These are phyloP conservation scores for Phaeosphaeria sp. DNA, from an alignment of 2,329 filamentous ascomycete species.

Conservation along the genomic window DNA sequence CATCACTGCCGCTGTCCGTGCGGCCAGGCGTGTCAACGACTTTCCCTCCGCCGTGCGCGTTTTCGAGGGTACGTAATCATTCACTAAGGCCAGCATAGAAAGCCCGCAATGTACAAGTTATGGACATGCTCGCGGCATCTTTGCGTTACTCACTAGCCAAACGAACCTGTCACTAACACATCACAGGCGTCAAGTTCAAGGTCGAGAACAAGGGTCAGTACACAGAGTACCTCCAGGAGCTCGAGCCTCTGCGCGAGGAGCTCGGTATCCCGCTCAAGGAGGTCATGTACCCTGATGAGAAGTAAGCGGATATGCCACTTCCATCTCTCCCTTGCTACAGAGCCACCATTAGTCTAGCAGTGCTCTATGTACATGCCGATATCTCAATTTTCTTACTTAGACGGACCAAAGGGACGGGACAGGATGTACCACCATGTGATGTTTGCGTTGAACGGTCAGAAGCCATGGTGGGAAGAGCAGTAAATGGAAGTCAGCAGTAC, in stretches of 20 bases:
- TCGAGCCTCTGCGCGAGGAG: conserved; percentile 91
- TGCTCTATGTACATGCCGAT: conserved; percentile 29
- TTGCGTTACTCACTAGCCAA: background rate
- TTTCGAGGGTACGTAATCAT: conserved; percentile 81
- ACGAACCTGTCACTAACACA: conserved; percentile 30
- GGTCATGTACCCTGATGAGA: conserved; percentile 77
- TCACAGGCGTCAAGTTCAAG: conserved; percentile 93
- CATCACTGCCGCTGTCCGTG: conserved; percentile 87
- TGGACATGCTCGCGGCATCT: background rate
- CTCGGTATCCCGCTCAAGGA: conserved; percentile 91
- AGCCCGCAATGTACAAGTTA: background rate
- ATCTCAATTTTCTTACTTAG: conserved; percentile 29
- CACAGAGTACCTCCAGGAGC: conserved; percentile 92
- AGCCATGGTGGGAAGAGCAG: conserved; percentile 6
- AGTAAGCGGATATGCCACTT: conserved; percentile 27
- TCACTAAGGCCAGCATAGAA: background rate
- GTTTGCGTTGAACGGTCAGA: conserved; percentile 22
- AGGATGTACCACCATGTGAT: conserved; percentile 38
- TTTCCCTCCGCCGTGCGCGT: conserved; percentile 97
- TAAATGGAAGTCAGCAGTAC: conserved; percentile 32
- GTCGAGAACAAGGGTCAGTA: conserved; percentile 99
- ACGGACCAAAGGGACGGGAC: conserved; percentile 24
- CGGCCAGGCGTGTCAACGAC: conserved; percentile 96
- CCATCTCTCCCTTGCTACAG: conserved; percentile 15
- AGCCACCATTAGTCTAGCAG: conserved; percentile 19